These are phyloP conservation scores for Cudoniella acicularis DNA, from an alignment of 495 filamentous ascomycete species.

Conservation along the genomic window DNA sequence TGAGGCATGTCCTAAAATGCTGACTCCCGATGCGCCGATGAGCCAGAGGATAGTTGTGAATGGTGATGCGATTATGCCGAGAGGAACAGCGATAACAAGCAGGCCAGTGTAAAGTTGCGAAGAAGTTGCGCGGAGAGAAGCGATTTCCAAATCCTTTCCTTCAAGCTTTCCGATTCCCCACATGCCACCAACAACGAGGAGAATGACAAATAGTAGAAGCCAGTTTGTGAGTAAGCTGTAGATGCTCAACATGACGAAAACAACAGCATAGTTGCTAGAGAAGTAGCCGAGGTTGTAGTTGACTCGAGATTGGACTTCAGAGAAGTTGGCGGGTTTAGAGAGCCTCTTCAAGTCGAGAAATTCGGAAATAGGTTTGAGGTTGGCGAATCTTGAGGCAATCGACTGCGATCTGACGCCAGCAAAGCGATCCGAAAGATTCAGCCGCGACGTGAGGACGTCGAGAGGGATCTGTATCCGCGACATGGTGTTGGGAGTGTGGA, in stretches of 20 bases:
- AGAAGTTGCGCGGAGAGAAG: constrained; percentile 75
- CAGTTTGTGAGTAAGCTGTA: constrained; percentile 89
- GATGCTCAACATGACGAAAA: constrained; percentile 92
- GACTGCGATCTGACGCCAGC: constrained; percentile 73
- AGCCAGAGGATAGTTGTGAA: constrained; percentile 84
- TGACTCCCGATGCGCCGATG: constrained; percentile 87
- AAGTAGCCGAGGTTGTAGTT: constrained; percentile 98
- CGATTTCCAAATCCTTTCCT: constrained; percentile 83
- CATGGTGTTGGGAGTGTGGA: constrained; percentile 54
- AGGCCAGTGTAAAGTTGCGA: constrained; percentile 93
- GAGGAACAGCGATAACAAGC: constrained; percentile 73
- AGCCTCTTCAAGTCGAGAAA: constrained; percentile 94
- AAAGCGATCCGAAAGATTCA: constrained; percentile 72
- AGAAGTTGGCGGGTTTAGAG: constrained; percentile 89
- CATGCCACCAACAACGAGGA: constrained; percentile 79
- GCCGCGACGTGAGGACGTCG: constrained; percentile 83
- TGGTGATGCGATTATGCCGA: constrained; percentile 78
- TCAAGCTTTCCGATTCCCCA: constrained; percentile 85
- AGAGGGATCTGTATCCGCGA: constrained; percentile 86
- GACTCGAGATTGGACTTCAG: constrained; percentile 85
- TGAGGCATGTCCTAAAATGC: constrained; percentile 88
- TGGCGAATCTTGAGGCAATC: constrained; percentile 78
- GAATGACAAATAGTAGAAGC: constrained; percentile 81
- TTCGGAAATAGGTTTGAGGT: constrained; percentile 85
- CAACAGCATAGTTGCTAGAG: constrained; percentile 94